phyloP scores from a whole-genome alignment of 768 basidiomycete species.

The Kwoniella mangroviensis region DNA sequence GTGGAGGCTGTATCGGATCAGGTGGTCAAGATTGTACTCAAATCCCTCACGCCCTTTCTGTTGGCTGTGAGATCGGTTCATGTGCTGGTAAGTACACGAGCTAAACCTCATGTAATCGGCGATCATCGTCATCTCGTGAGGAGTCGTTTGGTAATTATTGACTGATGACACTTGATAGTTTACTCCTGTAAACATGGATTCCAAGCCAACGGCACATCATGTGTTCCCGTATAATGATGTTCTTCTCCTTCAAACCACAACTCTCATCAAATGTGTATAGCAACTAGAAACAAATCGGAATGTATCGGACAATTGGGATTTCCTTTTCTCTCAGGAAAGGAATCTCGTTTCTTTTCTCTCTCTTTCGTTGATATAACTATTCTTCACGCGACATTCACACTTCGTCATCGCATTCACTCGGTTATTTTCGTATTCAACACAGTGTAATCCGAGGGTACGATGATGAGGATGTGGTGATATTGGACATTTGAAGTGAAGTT shows the following conservation, averaged over 20 bases:
- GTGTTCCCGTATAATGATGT: conserved; percentile 25
- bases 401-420: background rate
- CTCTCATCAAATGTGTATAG: conserved; percentile 5
- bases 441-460: background rate
- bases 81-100: conserved; percentile 40
- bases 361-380: background rate
- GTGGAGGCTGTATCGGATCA: conserved; percentile 50
- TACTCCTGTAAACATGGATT: conserved; percentile 47
- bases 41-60: conserved; percentile 42
- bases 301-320: conserved; percentile 1
- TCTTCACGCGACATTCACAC: background rate
- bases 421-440: background rate
- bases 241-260: background rate
- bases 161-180: conserved; percentile 23
- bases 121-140: background rate
- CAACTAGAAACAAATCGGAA: conserved; percentile 1
- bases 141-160: no score
- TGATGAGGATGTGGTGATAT: background rate
- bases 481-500: conserved; percentile 2
- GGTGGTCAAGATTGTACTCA: conserved; percentile 54
- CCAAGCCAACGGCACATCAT: conserved; percentile 41
- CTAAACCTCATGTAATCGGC: background rate
- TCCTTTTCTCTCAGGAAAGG: background rate
- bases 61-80: conserved; percentile 46
- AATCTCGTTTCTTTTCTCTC: background rate